Percentiles rank a stretch among this genome's conserved stretches.
These are phyloP conservation scores for Phytophthora hybrid DNA, from an alignment of 352 stramenopile species.

Conservation along the genomic window DNA sequence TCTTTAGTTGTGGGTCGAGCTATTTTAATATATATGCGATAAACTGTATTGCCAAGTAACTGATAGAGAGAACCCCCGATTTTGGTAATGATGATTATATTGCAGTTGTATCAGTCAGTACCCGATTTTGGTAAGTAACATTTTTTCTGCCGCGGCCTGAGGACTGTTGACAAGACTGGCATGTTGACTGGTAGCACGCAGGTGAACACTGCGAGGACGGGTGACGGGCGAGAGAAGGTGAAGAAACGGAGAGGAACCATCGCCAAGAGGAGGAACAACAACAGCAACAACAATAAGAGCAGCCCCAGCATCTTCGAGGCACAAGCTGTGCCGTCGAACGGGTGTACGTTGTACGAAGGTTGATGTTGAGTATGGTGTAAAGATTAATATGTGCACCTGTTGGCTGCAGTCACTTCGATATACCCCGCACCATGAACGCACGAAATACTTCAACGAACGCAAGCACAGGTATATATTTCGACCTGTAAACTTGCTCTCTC, in stretches of 20 bases:
- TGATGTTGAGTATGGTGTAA: background rate
- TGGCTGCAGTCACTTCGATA: conserved; percentile 54
- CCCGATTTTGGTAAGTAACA: no score
- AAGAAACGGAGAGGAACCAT: conserved; percentile 38
- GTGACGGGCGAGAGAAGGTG: conserved; percentile 40
- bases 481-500: no score
- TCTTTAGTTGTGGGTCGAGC: no score
- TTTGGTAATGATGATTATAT: no score
- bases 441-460: conserved; percentile 49
- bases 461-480: no score
- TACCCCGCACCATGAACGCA: conserved; percentile 46
- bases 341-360: conserved; percentile 37
- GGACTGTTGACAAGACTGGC: background rate
- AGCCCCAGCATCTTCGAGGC: conserved; percentile 44
- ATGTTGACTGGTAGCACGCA: conserved; percentile 1
- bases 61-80: no score
- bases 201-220: conserved; percentile 25
- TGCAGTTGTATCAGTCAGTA: no score
- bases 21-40: no score
- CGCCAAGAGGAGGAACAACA: conserved; percentile 38
- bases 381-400: background rate
- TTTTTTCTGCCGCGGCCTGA: no score
- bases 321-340: conserved; percentile 40
- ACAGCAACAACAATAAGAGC: conserved; percentile 26
- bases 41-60: no score